These are phyloP conservation scores for Ophiostoma novo-ulmi DNA, from an alignment of 2,329 filamentous ascomycete species.

Conservation along the genomic window DNA sequence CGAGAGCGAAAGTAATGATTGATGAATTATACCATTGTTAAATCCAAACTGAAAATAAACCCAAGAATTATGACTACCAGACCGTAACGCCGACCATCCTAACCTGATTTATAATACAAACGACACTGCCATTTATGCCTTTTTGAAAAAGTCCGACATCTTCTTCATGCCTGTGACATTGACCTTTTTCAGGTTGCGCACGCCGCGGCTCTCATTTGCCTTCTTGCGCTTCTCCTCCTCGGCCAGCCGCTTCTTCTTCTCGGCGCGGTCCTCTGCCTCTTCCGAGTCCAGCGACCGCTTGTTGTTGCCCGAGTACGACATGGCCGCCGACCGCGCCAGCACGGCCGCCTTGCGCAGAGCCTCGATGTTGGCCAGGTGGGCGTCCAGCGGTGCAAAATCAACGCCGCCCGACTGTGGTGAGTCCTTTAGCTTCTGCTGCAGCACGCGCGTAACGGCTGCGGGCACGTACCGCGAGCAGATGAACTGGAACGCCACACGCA, in stretches of 20 bases:
- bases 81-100: neutral
- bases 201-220: conserved; percentile 64
- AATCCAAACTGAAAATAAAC: neutral
- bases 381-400: conserved; percentile 66
- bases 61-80: neutral
- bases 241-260: conserved; percentile 80
- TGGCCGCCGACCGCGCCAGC: conserved; percentile 57
- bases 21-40: neutral
- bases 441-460: conserved; percentile 37
- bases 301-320: conserved; percentile 58
- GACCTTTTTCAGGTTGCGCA: conserved; percentile 81
- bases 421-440: conserved; percentile 40
- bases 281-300: conserved; percentile 53
- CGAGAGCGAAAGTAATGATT: conserved; percentile 1
- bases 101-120: neutral
- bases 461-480: conserved; percentile 59
- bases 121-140: conserved; percentile 41
- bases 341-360: conserved; percentile 66
- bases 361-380: conserved; percentile 62
- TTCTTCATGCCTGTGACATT: conserved; percentile 95
- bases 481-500: conserved; percentile 61
- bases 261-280: conserved; percentile 49
- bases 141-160: conserved; percentile 88
- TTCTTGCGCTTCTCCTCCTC: conserved; percentile 87
- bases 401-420: conserved; percentile 31